A percentile compares a stretch with the other conserved stretches of the same genome.
phyloP scores from a whole-genome alignment of 1,284 basidiomycete genomes.

The Cerioporus squamosus region DNA sequence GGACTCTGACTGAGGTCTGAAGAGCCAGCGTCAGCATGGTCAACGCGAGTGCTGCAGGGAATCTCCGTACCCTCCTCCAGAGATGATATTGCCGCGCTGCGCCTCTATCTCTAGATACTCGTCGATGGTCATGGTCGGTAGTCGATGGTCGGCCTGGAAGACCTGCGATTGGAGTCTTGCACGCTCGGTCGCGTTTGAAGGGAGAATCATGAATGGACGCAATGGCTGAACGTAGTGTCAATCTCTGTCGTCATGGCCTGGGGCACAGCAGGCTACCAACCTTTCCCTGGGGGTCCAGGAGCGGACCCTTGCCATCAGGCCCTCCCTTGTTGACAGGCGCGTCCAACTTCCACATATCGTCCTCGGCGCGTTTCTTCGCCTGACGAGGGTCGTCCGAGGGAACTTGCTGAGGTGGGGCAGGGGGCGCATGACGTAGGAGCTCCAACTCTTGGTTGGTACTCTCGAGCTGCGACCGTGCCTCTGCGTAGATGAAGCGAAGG shows the following conservation, averaged over 20 bases:
- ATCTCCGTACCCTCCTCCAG: conserved; percentile 78
- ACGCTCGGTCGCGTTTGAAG: conserved; percentile 68
- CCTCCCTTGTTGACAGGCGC: conserved; percentile 39
- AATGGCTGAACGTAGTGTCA: conserved; percentile 57
- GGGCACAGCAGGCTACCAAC: conserved; percentile 42
- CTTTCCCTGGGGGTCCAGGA: conserved; percentile 78
- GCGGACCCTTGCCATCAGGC: conserved; percentile 59
- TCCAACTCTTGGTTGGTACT: conserved; percentile 78
- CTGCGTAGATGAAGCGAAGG: conserved; percentile 74
- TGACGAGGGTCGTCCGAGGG: conserved; percentile 40
- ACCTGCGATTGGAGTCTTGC: conserved; percentile 79
- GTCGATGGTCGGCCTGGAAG: conserved; percentile 83
- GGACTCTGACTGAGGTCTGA: conserved; percentile 70
- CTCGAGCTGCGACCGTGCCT: conserved; percentile 71
- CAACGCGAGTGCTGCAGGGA: neutral
- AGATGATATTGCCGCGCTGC: conserved; percentile 85
- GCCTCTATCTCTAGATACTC: conserved; percentile 92
- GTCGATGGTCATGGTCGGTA: conserved; percentile 97
- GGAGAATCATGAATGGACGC: conserved; percentile 91
- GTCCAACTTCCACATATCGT: conserved; percentile 83
- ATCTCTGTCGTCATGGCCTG: neutral
- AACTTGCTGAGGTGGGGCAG: conserved; percentile 36
- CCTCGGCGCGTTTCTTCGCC: conserved; percentile 45
- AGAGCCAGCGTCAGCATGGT: conserved; percentile 10
- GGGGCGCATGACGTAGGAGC: conserved; percentile 65